Base-by-base conservation (phyloP, 1,139 yeast genomes). In the Pichia kudriavzevii region DNA sequence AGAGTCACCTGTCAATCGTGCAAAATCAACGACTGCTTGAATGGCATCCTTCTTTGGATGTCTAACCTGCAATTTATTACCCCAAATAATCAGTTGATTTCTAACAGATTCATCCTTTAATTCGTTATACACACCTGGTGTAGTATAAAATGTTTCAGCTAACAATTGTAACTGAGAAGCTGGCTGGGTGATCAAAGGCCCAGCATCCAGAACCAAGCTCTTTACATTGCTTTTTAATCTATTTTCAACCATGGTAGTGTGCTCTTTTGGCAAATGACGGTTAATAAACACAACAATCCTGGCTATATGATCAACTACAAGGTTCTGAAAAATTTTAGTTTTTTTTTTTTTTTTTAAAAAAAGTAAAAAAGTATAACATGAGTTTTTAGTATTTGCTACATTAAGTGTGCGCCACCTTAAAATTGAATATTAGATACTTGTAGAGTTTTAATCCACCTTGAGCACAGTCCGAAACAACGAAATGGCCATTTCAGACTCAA, bases 111-210 rank as follows among this genome's bases (percentile, higher is more conserved):
- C 95, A 62, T 93, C 98, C 53, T 73, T 78, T 53, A 93, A 76
- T 63, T 93, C 99, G 22, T 72, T 66, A 52, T 70, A 74, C 15
- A 93, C 97, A 1, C 95, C 88, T 3, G 97, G 97, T 1, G 97
- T 85, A 11, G 97, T 88, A 56, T 69, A 82, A 53, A 82, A 84
- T 14, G 61, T 59, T 17, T 67, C 60, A 0, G 95, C 96, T 52
- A 69, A 72, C 43, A 71, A 74, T 53, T 79, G 79, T 39, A 87
- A 66, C 22, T 78, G 72, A 2, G 85, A 68, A n/a, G 83, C 83
- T 6, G 93, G 69, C 52, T 83, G 93, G 2, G 94, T 81, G 48
- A 91, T 80, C 50, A 91, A 64, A 9, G 98, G 98, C 37, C 95
- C 94, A 7, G 97, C 96, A 68, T 91, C 98, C 46, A 91, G 67